phyloP scores from a whole-genome alignment of 116 monocot genomes.

The Posidonia oceanica region DNA sequence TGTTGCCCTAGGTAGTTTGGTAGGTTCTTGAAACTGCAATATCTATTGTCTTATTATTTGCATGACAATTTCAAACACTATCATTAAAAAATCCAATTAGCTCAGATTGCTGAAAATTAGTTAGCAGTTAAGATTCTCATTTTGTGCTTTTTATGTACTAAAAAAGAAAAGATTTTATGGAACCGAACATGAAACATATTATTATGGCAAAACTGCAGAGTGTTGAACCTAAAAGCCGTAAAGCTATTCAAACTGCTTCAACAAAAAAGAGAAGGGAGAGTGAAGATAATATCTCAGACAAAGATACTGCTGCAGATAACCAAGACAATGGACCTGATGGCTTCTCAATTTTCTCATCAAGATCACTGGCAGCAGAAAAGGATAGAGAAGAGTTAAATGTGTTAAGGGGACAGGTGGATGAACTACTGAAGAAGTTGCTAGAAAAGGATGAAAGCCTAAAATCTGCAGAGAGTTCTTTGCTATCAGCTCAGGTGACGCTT shows the following conservation, averaged over 20 bases:
- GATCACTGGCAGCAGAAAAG: slow-evolving; percentile 17
- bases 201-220: slow-evolving; percentile 16
- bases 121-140: background rate
- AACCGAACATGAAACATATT: too few species aligned
- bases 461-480: slow-evolving; percentile 38
- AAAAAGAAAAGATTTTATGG: background rate
- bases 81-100: too few species aligned
- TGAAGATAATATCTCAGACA: slow-evolving; percentile 14
- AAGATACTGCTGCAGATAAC: slow-evolving; percentile 6
- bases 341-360: slow-evolving; percentile 19
- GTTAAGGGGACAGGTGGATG: slow-evolving; percentile 52
- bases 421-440: slow-evolving; percentile 38
- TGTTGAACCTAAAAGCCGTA: slow-evolving; percentile 31
- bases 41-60: background rate
- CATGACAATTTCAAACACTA: background rate
- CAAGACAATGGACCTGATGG: slow-evolving; percentile 23
- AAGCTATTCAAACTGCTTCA: slow-evolving; percentile 30
- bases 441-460: slow-evolving; percentile 77
- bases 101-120: too few species aligned
- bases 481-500: slow-evolving; percentile 19
- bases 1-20: background rate
- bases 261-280: slow-evolving; percentile 33
- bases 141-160: background rate
- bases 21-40: background rate
- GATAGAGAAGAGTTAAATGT: slow-evolving; percentile 40